Conservation (phyloP, 805 yeast species). For the Teunomyces aglyptinius region DNA sequence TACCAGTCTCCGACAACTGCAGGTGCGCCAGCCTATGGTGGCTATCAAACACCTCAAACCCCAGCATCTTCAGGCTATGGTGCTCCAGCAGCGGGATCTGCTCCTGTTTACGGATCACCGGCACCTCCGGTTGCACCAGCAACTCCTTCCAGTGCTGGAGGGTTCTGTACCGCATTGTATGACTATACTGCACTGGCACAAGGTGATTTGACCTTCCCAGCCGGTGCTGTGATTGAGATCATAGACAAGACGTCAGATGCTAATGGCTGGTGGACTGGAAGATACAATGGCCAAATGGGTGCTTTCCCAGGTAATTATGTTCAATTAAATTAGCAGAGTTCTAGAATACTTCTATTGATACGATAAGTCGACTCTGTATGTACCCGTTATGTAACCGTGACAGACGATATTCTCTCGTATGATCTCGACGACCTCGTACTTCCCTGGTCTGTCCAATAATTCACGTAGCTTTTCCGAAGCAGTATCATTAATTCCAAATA, state of each 20-base stretch:
- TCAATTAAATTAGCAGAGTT: conserved; percentile 47
- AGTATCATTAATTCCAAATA: conserved; percentile 11
- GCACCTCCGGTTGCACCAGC: conserved; percentile 12
- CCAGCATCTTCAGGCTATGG: conserved; percentile 15
- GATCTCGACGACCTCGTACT: not conserved
- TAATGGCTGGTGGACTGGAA: conserved; percentile 99
- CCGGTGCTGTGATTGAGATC: conserved; percentile 83
- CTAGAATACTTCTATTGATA: not conserved
- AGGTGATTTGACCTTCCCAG: conserved; percentile 85
- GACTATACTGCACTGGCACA: conserved; percentile 91
- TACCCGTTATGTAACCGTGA: conserved; percentile 1
- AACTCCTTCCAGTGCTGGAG: conserved; percentile 29
- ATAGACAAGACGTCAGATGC: conserved; percentile 78
- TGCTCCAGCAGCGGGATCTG: conserved; percentile 10
- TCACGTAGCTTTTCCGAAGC: conserved; percentile 10
- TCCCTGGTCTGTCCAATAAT: not conserved
- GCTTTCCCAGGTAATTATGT: conserved; percentile 97
- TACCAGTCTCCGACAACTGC: conserved; percentile 10
- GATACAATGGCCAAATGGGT: conserved; percentile 79
- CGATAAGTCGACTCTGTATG: conserved; percentile 1
- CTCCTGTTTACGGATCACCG: conserved; percentile 28
- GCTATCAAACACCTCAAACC: conserved; percentile 8
- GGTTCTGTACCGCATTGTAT: conserved; percentile 81
- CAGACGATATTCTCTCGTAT: not conserved
- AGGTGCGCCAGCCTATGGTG: conserved; percentile 11